These are phyloP conservation scores for Ustilago crameri DNA, from an alignment of 1,284 basidiomycete genomes.

Conservation along the genomic window DNA sequence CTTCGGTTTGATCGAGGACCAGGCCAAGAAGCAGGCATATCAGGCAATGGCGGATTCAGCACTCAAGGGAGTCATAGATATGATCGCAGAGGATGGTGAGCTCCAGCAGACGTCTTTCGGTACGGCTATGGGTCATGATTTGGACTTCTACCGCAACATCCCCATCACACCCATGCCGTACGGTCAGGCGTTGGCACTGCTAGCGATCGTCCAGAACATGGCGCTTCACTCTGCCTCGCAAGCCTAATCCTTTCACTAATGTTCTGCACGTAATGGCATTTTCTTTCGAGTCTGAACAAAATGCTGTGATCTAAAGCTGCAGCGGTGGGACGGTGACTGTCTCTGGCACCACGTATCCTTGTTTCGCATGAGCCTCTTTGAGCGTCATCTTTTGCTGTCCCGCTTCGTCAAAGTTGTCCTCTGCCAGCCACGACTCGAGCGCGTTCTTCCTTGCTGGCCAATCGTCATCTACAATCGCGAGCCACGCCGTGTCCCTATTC, in stretches of 20 bases:
- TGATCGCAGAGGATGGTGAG: conserved; percentile 74
- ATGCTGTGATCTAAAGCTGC: conserved; percentile 10
- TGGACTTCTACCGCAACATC: conserved; percentile 73
- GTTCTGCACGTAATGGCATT: no score
- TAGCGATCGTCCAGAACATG: conserved; percentile 67
- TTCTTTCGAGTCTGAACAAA: background rate
- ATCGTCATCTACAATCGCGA: conserved; percentile 53
- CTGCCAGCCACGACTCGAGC: conserved; percentile 45
- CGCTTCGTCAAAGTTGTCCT: conserved; percentile 36
- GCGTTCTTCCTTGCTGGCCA: conserved; percentile 45
- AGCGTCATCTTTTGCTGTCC: conserved; percentile 20
- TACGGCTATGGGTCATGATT: conserved; percentile 74
- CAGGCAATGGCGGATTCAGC: conserved; percentile 71
- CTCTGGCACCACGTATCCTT: conserved; percentile 23
- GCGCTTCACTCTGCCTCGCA: conserved; percentile 6
- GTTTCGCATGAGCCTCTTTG: conserved; percentile 26
- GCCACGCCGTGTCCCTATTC: conserved; percentile 57
- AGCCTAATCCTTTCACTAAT: no score
- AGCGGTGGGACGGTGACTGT: conserved; percentile 12
- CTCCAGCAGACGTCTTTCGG: conserved; percentile 70
- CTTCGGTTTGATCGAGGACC: conserved; percentile 70
- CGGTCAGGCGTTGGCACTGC: conserved; percentile 74
- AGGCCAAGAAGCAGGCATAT: conserved; percentile 70
- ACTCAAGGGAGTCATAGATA: conserved; percentile 72
- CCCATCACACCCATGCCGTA: conserved; percentile 78